phyloP scores from a whole-genome alignment of 768 basidiomycete species.

The Leccinum ochraceum region DNA sequence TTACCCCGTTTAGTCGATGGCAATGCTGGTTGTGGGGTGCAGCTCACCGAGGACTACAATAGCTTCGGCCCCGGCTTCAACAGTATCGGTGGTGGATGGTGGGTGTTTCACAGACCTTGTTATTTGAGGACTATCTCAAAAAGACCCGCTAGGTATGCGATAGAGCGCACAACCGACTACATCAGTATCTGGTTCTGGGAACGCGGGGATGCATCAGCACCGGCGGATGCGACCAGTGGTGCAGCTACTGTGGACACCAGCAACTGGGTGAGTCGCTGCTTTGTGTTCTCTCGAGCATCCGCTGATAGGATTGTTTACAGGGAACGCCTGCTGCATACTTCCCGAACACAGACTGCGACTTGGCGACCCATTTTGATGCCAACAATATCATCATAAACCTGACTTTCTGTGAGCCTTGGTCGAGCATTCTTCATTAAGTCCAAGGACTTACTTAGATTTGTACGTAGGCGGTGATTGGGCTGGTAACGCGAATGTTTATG shows the following conservation, averaged over 20 bases:
- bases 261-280: slow-evolving; percentile 22
- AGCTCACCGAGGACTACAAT: slow-evolving; percentile 21
- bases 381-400: slow-evolving; percentile 38
- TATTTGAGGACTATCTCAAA: background rate
- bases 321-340: slow-evolving; percentile 38
- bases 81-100: slow-evolving; percentile 42
- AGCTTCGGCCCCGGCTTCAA: slow-evolving; percentile 35
- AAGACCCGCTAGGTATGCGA: slow-evolving; percentile 36
- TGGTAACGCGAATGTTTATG: slow-evolving; percentile 27
- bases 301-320: slow-evolving; percentile 8
- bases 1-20: slow-evolving; percentile 23
- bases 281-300: background rate
- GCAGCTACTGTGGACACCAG: slow-evolving; percentile 19
- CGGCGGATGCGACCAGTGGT: slow-evolving; percentile 33
- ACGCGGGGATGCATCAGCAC: slow-evolving; percentile 32
- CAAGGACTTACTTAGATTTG: background rate
- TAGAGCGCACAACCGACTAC: slow-evolving; percentile 35
- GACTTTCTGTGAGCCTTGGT: slow-evolving; percentile 30
- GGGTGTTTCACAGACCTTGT: background rate
- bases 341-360: slow-evolving; percentile 41
- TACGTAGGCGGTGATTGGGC: slow-evolving; percentile 33
- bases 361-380: slow-evolving; percentile 36
- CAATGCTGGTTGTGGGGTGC: slow-evolving; percentile 42
- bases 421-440: background rate
- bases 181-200: slow-evolving; percentile 47